Evolutionary conservation across 2,329 filamentous ascomycete species (phyloP), one percentile per base, ranked within the genome.

Genomic region (Aschersonia sp.): DNA sequence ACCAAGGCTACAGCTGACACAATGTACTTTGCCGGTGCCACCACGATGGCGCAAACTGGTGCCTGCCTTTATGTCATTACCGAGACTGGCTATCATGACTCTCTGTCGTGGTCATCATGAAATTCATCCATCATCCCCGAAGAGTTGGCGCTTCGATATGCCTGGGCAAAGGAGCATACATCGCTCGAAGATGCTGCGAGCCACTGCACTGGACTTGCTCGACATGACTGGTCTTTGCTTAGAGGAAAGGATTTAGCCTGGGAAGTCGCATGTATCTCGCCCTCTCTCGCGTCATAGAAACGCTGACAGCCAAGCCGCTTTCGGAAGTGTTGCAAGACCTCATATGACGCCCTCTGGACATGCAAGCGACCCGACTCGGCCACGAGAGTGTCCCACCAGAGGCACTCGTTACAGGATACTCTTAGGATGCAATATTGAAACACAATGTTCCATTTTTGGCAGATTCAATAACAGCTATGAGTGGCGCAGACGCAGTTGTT

Each of bases 21-120:
- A 0, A 61, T 80, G 2, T 79, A 73, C 60, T 75, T 72, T 50
- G 66, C 65, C 4, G 78, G 69, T 2, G 77, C 73, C 43, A 76
- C 69, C 2, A 77, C 74, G 29, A 81, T 80, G 56, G 71, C 73
- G 4, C 68, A 75, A 46, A 72, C 69, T 0, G 68, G 71, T 1
- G 73, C 73, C 1, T 63, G 66, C 0, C 57, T 81, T 4, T 57
- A 77, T 5, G 66, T 79, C 9, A 62, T 76, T 8, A 65, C 67
- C 14, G 12, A 37, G 33, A 12, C 22, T 22, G 22, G 22, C 3
- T 22, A 22, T 22, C 22, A 57, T 42, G 48, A 56, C 1, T 46
- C 46, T 2, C 43, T 56, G 12, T 33, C 60, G 55, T 78, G 72
- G 71, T 57, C 62, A 4, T 70, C 71, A 1, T 64, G 64, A 1